Evolutionary conservation across 2,329 filamentous ascomycete genomes (phyloP).

Genomic region (Lachnum nothofagi): DNA sequence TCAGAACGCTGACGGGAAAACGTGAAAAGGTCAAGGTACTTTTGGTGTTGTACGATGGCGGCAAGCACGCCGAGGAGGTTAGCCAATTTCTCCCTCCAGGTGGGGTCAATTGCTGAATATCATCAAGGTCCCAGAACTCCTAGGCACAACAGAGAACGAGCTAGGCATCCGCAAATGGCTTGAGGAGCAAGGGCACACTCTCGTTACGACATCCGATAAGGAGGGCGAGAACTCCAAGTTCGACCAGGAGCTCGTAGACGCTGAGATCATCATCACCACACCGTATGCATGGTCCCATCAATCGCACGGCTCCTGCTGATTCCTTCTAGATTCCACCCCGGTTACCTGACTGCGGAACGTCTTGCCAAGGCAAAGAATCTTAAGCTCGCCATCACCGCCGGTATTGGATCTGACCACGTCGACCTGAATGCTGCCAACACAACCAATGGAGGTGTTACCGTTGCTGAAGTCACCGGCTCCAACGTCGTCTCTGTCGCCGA

Average conservation of each 20-base stretch:
- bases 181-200: slow-evolving; percentile 91
- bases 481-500: slow-evolving; percentile 98
- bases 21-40: slow-evolving; percentile 81
- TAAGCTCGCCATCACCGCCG: slow-evolving; percentile 93
- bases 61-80: slow-evolving; percentile 77
- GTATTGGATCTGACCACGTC: slow-evolving; percentile 97
- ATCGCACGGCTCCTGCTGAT: slow-evolving; percentile 1
- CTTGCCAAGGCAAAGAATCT: slow-evolving; percentile 98
- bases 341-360: slow-evolving; percentile 93
- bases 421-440: slow-evolving; percentile 89
- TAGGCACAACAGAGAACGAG: slow-evolving; percentile 95
- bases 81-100: slow-evolving; percentile 9
- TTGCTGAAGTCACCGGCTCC: slow-evolving; percentile 94
- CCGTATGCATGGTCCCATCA: slow-evolving; percentile 53
- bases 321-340: slow-evolving; percentile 78
- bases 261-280: slow-evolving; percentile 98
- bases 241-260: slow-evolving; percentile 91
- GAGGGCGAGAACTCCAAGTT: slow-evolving; percentile 90
- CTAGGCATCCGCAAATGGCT: slow-evolving; percentile 96
- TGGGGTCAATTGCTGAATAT: slow-evolving; percentile 14
- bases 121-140: slow-evolving; percentile 64
- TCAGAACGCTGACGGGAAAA: slow-evolving; percentile 32
- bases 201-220: slow-evolving; percentile 97
- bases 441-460: slow-evolving; percentile 95
- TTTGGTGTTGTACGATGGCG: slow-evolving; percentile 84